Evolutionary conservation across 148 eudicot genomes (phyloP).

Genomic region (Heliosperma pusillum): DNA sequence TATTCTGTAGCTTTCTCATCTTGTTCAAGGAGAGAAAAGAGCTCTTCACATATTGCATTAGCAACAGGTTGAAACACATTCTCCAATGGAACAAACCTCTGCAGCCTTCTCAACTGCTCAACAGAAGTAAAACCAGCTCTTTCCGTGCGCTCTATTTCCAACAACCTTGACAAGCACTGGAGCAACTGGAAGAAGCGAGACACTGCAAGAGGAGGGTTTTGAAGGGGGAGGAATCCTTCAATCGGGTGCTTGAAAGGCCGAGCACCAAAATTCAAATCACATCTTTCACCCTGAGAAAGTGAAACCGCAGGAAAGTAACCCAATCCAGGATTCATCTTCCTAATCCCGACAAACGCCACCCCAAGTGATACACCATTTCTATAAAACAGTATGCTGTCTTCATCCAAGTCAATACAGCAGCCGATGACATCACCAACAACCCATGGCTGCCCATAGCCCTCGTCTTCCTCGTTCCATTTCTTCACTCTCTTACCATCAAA

Average conservation of each 20-base stretch:
- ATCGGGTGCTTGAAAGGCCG: constrained; percentile 78
- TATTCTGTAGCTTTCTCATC: constrained; percentile 55
- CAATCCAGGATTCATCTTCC: constrained; percentile 73
- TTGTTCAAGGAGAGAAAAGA: constrained; percentile 48
- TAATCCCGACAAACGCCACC: constrained; percentile 71
- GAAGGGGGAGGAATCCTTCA: constrained; percentile 71
- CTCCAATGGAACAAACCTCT: constrained; percentile 76
- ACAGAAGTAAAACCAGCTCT: constrained; percentile 54
- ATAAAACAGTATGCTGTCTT: constrained; percentile 56
- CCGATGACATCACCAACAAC: constrained; percentile 95
- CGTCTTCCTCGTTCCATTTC: constrained; percentile 82
- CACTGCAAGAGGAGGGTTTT: constrained; percentile 49
- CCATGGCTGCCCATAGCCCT: constrained; percentile 83
- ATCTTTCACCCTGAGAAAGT: constrained; percentile 86
- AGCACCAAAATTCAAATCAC: constrained; percentile 86
- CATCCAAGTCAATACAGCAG: constrained; percentile 84
- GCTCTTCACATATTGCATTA: constrained; percentile 64
- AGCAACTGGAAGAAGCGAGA: constrained; percentile 47
- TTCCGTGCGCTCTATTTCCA: constrained; percentile 60
- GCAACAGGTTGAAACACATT: constrained; percentile 71
- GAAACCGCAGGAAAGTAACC: constrained; percentile 93
- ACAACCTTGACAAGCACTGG: constrained; percentile 64
- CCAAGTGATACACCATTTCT: constrained; percentile 87
- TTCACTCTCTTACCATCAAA: constrained; percentile 85
- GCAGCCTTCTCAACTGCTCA: constrained; percentile 75